Conservation (phyloP, 345 rosid species). For the Pistacia vera region DNA sequence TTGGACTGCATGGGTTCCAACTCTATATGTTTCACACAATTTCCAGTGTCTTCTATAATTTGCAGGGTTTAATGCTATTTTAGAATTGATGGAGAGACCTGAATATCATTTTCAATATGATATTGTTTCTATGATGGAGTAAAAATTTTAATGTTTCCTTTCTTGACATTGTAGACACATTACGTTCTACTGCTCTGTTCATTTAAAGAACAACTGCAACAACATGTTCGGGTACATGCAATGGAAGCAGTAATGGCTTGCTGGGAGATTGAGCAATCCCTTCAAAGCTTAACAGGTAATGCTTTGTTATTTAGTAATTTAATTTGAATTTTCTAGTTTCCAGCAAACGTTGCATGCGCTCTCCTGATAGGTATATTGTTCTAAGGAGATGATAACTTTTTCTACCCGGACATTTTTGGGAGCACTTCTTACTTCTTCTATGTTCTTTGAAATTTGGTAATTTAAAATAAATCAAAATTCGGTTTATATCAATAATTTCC, state of each 20-base stretch:
- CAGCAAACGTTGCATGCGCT: background rate
- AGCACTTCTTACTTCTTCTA: background rate
- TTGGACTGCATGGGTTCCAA: too few species aligned
- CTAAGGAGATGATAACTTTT: background rate
- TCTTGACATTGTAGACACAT: conserved; percentile 60
- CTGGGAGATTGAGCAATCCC: conserved; percentile 98
- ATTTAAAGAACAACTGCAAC: conserved; percentile 96
- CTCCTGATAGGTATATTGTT: background rate
- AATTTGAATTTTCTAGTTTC: conserved; percentile 7
- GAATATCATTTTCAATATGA: background rate
- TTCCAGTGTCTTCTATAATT: background rate
- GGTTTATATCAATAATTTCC: too few species aligned
- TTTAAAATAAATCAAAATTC: background rate
- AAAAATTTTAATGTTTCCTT: conserved; percentile 19
- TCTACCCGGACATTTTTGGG: background rate
- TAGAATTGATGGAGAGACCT: background rate
- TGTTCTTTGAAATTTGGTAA: background rate
- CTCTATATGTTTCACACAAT: too few species aligned
- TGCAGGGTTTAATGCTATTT: background rate
- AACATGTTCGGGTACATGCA: conserved; percentile 97
- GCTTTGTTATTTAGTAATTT: background rate
- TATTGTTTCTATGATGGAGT: background rate
- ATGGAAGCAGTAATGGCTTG: conserved; percentile 99
- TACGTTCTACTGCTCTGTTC: conserved; percentile 90
- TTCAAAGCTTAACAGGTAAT: conserved; percentile 91